These are phyloP conservation scores for Tolypocladium ophioglossoides DNA, from an alignment of 2,329 filamentous ascomycete genomes.

Conservation along the genomic window DNA sequence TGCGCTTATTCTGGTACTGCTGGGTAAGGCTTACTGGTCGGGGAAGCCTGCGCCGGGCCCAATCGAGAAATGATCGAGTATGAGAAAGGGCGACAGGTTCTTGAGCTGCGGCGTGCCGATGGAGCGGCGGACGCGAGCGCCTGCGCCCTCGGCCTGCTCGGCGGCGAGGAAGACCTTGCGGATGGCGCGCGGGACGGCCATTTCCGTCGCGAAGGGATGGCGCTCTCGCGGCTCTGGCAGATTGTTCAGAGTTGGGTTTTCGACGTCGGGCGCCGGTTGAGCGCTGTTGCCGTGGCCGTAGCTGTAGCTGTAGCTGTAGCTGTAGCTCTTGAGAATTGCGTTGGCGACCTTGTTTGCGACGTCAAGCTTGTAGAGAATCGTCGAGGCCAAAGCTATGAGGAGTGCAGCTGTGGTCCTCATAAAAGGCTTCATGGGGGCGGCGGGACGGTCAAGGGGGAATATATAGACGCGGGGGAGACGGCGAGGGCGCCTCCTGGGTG, in stretches of 20 bases:
- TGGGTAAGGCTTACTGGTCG: too few species aligned
- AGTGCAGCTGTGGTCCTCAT: slow-evolving; percentile 15
- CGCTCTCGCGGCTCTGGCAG: background rate
- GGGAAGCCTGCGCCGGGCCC: slow-evolving; percentile 78
- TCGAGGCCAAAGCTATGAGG: slow-evolving; percentile 18
- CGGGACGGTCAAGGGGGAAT: background rate
- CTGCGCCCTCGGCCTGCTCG: slow-evolving; percentile 81
- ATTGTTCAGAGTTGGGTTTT: background rate
- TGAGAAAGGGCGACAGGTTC: slow-evolving; percentile 86
- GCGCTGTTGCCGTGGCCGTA: background rate
- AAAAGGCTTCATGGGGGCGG: slow-evolving; percentile 17
- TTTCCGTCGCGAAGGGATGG: slow-evolving; percentile 24
- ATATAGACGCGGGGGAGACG: background rate
- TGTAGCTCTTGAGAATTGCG: background rate
- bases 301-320: background rate
- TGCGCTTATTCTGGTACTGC: too few species aligned
- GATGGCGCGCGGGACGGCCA: slow-evolving; percentile 65
- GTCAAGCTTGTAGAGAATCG: slow-evolving; percentile 10
- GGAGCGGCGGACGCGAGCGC: slow-evolving; percentile 75
- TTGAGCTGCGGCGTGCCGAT: slow-evolving; percentile 75
- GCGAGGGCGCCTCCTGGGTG: background rate
- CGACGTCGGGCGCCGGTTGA: background rate
- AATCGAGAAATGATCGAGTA: slow-evolving; percentile 89
- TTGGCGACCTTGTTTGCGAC: background rate
- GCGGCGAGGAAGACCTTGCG: slow-evolving; percentile 73